Base-by-base conservation (phyloP, 345 rosid genomes). In the Salix exigua region DNA sequence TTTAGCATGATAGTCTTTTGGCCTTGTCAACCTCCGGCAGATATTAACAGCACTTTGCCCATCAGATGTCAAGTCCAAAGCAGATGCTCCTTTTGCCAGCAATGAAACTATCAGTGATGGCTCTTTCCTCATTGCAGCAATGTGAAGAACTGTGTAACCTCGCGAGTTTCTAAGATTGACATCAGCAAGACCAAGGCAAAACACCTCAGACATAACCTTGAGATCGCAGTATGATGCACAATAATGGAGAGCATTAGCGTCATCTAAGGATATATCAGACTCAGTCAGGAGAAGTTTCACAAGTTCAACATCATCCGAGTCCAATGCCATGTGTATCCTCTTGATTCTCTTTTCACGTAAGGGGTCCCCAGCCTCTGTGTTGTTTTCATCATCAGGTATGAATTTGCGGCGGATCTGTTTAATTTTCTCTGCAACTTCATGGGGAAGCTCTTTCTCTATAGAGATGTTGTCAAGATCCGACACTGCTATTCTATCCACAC, bases 291-390 rank as follows among this genome's bases (percentile, higher is more conserved):
- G 94, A 81, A 96, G 97, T 73, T 84, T 84, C 73, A 96, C 92
- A 21, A 93, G 98, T 80, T 96, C 99, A 26, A 96, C 84, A 86
- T 96, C 99, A 73, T 96, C 99, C 0, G 97, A 93, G 80, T 96
- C 99, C 40, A 96, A 83, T 73, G 99, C 98, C 85, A 85, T 96
- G 66, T 86, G 94, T 77, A 96, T 89, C 82, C 93, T 92, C 85
- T 83, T 84, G 19, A 87, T 84, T 82, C 93, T 87, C 86, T 93
- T 94, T 77, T 86, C 83, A 4, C 12, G 89, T 72, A 85, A 35
- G 58, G 88, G 90, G 76, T 71, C 91, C 19, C 64, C 74, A 38
- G 67, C 86, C 1, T 26, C 79, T 7, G 19, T 46, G 62, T 73
- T 75, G 51, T 77, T 18, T 5, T 86, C 93, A 65, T 82, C 89